Percentiles rank a stretch among this genome's conserved stretches.
These are phyloP conservation scores for Nakazawaea wickerhamii DNA, from an alignment of 805 yeast genomes.

Conservation along the genomic window DNA sequence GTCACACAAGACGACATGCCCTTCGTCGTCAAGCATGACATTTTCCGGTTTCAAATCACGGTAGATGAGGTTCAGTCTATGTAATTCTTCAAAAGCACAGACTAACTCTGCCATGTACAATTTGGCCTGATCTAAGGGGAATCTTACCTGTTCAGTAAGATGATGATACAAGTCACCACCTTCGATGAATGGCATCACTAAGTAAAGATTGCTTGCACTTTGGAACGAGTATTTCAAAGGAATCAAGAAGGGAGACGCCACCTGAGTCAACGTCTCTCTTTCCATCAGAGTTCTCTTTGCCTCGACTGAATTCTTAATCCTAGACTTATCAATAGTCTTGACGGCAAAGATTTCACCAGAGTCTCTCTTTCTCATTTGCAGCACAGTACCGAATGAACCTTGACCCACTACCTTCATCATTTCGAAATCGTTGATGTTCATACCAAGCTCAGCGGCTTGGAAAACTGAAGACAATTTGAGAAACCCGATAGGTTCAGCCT, in stretches of 20 bases:
- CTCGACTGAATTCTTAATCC: constrained; percentile 51
- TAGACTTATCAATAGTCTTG: constrained; percentile 88
- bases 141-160: constrained; percentile 82
- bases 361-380: constrained; percentile 96
- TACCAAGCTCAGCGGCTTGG: neutral
- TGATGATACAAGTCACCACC: constrained; percentile 97
- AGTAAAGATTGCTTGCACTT: constrained; percentile 85
- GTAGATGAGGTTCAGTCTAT: constrained; percentile 85
- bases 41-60: constrained; percentile 96
- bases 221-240: constrained; percentile 95
- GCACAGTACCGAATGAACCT: constrained; percentile 97
- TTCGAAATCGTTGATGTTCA: neutral
- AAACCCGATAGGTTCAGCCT: neutral
- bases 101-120: constrained; percentile 92
- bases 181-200: constrained; percentile 87
- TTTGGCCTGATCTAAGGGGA: constrained; percentile 81
- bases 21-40: constrained; percentile 88
- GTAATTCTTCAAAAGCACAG: constrained; percentile 87
- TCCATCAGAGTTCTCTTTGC: constrained; percentile 54
- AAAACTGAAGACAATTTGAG: neutral
- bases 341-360: constrained; percentile 91
- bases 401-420: constrained; percentile 85
- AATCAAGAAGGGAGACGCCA: constrained; percentile 92
- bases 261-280: constrained; percentile 87
- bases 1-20: constrained; percentile 96